Conservation (phyloP, 176 grass and related monocot genomes). For the Oryza glumipatula region DNA sequence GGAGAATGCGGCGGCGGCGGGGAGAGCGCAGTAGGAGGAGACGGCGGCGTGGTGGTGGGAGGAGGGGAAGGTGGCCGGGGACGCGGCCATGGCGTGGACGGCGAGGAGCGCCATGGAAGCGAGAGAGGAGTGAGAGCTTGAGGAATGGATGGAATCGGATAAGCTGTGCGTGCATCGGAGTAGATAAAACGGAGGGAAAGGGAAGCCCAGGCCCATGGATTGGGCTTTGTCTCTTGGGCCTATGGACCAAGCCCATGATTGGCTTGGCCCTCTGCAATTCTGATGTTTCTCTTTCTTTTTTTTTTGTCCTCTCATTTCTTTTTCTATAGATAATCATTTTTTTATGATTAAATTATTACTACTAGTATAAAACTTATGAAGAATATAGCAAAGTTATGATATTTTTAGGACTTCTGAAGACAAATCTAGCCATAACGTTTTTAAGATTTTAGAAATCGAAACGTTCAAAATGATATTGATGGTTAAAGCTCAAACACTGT, state of each 20-base stretch:
- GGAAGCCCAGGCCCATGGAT: background rate
- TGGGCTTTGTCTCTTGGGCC: background rate
- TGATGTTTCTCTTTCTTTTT: background rate
- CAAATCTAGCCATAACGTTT: no score
- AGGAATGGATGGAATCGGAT: background rate
- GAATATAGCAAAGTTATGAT: no score
- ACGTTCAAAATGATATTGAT: no score
- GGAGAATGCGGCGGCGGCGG: background rate
- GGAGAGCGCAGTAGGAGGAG: slow-evolving; percentile 49
- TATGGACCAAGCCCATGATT: background rate
- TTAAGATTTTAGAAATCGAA: no score
- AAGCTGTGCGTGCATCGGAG: background rate
- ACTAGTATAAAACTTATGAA: no score
- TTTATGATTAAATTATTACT: no score
- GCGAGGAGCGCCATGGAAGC: slow-evolving; percentile 61
- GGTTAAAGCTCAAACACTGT: no score
- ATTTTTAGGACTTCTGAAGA: no score
- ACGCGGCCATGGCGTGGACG: slow-evolving; percentile 38
- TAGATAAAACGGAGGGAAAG: background rate
- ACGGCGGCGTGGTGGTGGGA: slow-evolving; percentile 41
- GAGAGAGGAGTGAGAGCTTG: background rate
- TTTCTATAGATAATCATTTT: background rate
- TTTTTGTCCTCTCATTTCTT: background rate
- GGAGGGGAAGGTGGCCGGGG: background rate
- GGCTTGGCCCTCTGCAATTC: background rate